A percentile compares a stretch with the other conserved stretches of the same genome.
Conservation (phyloP, 805 yeast species). For the Wickerhamomyces subpelliculosus region DNA sequence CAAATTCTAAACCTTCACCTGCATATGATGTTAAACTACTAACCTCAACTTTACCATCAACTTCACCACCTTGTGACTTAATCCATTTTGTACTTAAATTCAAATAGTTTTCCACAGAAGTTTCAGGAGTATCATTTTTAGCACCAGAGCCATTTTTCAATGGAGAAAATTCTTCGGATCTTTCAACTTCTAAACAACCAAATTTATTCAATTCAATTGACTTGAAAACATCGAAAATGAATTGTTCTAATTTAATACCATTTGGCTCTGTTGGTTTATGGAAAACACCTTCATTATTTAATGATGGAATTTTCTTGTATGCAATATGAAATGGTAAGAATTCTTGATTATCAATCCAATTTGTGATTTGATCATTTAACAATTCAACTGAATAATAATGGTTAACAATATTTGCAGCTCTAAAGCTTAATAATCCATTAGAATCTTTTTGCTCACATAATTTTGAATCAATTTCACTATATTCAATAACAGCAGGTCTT, state of each 20-base stretch:
- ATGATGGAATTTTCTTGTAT: slow-evolving; percentile 71
- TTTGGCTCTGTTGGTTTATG: slow-evolving; percentile 69
- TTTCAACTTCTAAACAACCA: slow-evolving; percentile 88
- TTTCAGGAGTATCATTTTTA: slow-evolving; percentile 76
- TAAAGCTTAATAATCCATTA: slow-evolving; percentile 57
- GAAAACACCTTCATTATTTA: slow-evolving; percentile 38
- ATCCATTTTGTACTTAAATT: slow-evolving; percentile 73
- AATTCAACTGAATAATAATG: slow-evolving; percentile 89
- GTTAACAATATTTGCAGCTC: slow-evolving; percentile 97
- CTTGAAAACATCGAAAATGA: slow-evolving; percentile 93
- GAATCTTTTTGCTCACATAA: slow-evolving; percentile 58
- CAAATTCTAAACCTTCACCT: slow-evolving; percentile 63
- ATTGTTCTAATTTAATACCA: slow-evolving; percentile 93
- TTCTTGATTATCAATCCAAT: slow-evolving; percentile 62
- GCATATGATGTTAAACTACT: slow-evolving; percentile 66
- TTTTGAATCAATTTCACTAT: slow-evolving; percentile 78
- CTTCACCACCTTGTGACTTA: slow-evolving; percentile 56
- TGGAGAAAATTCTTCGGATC: slow-evolving; percentile 86
- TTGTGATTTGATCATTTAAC: slow-evolving; percentile 48
- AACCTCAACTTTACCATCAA: slow-evolving; percentile 60
- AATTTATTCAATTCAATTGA: slow-evolving; percentile 62
- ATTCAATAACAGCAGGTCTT: slow-evolving; percentile 88
- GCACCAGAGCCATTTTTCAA: slow-evolving; percentile 86
- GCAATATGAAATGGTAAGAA: slow-evolving; percentile 93
- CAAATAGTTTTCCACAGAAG: slow-evolving; percentile 63